These are phyloP conservation scores for Saccharomyces hybrid DNA, from an alignment of 1,139 yeast genomes.

Conservation along the genomic window DNA sequence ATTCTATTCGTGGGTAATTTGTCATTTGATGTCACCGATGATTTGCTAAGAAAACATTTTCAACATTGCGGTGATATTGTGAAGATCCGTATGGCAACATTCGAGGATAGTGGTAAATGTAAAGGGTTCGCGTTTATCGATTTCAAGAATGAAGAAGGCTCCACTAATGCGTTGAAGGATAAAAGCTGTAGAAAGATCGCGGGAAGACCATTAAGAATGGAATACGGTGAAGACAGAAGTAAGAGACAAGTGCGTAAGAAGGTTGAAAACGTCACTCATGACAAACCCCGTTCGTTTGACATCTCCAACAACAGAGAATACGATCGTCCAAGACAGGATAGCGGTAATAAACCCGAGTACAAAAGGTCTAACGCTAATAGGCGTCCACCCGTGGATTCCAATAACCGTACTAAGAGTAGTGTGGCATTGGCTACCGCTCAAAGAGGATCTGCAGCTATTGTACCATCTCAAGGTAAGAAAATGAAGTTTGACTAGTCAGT, in stretches of 20 bases:
- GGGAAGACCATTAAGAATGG: constrained; percentile 75
- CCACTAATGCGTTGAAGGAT: constrained; percentile 75
- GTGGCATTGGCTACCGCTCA: constrained; percentile 83
- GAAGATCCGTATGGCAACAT: constrained; percentile 89
- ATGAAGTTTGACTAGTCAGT: constrained; percentile 45
- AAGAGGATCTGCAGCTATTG: constrained; percentile 85
- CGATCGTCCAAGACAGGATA: neutral
- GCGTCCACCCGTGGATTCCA: constrained; percentile 21
- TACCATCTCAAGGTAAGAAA: constrained; percentile 85
- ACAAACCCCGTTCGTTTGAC: neutral
- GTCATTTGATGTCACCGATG: constrained; percentile 87
- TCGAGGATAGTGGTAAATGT: constrained; percentile 91
- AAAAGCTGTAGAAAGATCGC: constrained; percentile 59
- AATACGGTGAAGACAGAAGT: constrained; percentile 91
- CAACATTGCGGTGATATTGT: constrained; percentile 67
- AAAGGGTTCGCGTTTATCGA: constrained; percentile 94
- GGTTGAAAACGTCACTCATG: constrained; percentile 19
- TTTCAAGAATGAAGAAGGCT: constrained; percentile 70
- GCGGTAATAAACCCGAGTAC: constrained; percentile 6
- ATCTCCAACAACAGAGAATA: neutral
- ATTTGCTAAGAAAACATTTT: constrained; percentile 68
- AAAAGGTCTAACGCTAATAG: constrained; percentile 6
- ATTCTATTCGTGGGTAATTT: constrained; percentile 88
- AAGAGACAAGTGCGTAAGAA: constrained; percentile 43
- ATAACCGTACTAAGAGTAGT: constrained; percentile 65